Evolutionary conservation across 2,329 filamentous ascomycete genomes (phyloP), one percentile per base, ranked within the genome.

Genomic region (Daldinia sp.): DNA sequence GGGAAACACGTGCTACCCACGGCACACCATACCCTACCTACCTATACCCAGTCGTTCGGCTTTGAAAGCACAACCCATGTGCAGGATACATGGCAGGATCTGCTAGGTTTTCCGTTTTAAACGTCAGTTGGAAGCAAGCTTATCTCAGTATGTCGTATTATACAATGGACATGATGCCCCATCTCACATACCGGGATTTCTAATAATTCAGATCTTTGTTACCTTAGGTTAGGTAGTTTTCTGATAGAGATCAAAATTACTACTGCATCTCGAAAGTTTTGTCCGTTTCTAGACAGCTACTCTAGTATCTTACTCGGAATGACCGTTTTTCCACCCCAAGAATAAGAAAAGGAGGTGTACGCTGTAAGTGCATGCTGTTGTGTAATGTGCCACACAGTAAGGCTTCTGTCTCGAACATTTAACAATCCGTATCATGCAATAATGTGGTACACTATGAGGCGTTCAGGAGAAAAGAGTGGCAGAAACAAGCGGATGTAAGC

Each of bases 371-470:
- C 46, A 51, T 51, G 33, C 9, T 37, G 51, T 15, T 23, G 51
- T 54, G 51, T 26, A 37, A 54, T n/a, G 30, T 54, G 33, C 10
- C 18, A 54, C 33, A n/a, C 33, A n/a, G 35, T 54, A 54, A 37
- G 30, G 51, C 51, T 2, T 35, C 6, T 23, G 10, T 23, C 51
- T 39, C 33, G 51, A 35, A 54, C 51, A 37, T 54, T 37, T 18
- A 37, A 30, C 9, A 54, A 54, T 37, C 51, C 33, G 51, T 26
- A 15, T 37, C 33, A 37, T 54, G 30, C 33, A 37, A 30, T 15
- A 37, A 54, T 26, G 20, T 20, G 12, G 9, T 37, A 15, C 12
- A 6, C 18, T 30, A 54, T 15, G 51, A 54, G 51, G 51, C 30
- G 51, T 15, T 37, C 10, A 39, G 51, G 30, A 54, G 9, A 15